Evolutionary conservation across 176 grass and related monocot genomes (phyloP).

Genomic region (Avena eriantha): DNA sequence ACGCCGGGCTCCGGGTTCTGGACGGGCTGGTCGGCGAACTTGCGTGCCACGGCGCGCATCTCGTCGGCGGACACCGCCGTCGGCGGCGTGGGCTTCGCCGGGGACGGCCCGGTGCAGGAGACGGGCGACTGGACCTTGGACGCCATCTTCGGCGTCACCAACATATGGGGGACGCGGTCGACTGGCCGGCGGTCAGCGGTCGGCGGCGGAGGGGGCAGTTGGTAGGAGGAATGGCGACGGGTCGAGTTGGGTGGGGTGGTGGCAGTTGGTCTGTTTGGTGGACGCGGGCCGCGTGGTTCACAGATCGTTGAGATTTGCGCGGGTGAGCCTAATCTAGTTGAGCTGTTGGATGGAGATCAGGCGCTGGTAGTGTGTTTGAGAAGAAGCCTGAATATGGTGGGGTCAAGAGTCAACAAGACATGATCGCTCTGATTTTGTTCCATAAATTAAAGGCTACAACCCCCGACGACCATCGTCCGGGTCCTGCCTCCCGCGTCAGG

Average conservation of each 20-base stretch:
- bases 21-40: conserved; percentile 73
- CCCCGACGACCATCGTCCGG: no score
- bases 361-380: no score
- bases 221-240: background rate
- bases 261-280: background rate
- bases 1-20: conserved; percentile 70
- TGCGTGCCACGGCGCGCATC: conserved; percentile 71
- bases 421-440: no score
- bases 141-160: conserved; percentile 36
- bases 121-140: conserved; percentile 48
- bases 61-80: conserved; percentile 47
- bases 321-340: background rate
- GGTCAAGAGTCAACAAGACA: no score
- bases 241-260: background rate
- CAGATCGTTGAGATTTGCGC: conserved; percentile 31
- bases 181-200: background rate
- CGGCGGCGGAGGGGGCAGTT: conserved; percentile 5
- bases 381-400: no score
- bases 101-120: conserved; percentile 25
- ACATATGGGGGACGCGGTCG: background rate
- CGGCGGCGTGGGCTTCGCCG: conserved; percentile 38
- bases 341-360: conserved; percentile 20
- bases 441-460: no score
- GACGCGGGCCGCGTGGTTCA: background rate
- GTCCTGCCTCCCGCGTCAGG: no score